Conservation (phyloP, 805 yeast genomes). For the Scheffersomyces lignosus region DNA sequence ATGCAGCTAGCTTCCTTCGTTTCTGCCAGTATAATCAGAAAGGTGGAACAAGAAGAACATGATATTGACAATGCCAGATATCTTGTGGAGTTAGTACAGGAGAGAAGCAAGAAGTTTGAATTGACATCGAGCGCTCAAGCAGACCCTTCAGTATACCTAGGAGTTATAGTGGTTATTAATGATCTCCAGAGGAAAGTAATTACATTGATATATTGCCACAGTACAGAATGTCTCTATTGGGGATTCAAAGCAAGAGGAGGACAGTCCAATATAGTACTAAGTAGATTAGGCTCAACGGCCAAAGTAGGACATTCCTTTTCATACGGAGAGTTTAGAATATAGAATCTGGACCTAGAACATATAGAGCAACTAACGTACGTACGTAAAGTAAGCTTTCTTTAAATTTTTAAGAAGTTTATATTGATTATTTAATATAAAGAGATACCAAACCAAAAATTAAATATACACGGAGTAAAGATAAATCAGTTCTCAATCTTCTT, state of each 20-base stretch:
- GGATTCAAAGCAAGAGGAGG: constrained; percentile 15
- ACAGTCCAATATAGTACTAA: constrained; percentile 22
- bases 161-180: constrained; percentile 26
- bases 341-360: too few species aligned
- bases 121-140: constrained; percentile 12
- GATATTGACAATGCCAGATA: constrained; percentile 17
- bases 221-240: constrained; percentile 30
- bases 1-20: constrained; percentile 40
- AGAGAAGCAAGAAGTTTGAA: constrained; percentile 7
- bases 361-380: too few species aligned
- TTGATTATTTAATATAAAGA: background rate
- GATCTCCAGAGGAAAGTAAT: constrained; percentile 6
- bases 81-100: constrained; percentile 16
- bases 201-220: constrained; percentile 35
- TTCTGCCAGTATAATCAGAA: constrained; percentile 10
- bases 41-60: constrained; percentile 10
- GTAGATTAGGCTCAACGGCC: constrained; percentile 14
- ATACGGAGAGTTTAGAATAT: constrained; percentile 24
- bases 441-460: constrained; percentile 7
- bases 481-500: constrained; percentile 32
- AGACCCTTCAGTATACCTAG: constrained; percentile 26
- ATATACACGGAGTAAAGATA: constrained; percentile 13
- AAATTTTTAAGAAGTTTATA: background rate
- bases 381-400: constrained; percentile 4
- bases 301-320: constrained; percentile 22